Base-by-base conservation (phyloP, 176 grass and related monocot species). In the Saccharum officinarum region DNA sequence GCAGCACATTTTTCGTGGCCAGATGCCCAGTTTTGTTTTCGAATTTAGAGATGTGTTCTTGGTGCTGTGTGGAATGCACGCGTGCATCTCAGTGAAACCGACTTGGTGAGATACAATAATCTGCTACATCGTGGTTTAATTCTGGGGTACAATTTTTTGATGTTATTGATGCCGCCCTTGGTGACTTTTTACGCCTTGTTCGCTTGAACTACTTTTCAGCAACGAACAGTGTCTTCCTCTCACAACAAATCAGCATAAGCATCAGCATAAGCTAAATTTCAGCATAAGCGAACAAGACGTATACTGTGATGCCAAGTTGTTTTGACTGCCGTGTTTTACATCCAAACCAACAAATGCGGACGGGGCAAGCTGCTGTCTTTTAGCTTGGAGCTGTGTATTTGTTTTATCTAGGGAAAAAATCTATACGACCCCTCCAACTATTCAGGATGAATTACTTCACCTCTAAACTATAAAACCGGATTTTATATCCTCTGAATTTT, bases 81-180 rank as follows among this genome's bases (percentile, higher is more conserved):
- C 55, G 22, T 23, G 22, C 65, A 23, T 75, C 84, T 60, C 79
- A 20, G 45, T 55, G 49, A 86, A 68, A 82, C 60, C 34, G 73
- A 64, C 68, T 44, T 61, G 23, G 23, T 33, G 83, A 77, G 13
- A 36, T 44, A 69, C 34, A 90, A 90, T 90, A 90, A 90, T 83
- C 42, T 47, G 74, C 31, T 72, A 68, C 46, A 20, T 55, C 64
- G 6, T 23, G 79, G 77, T 70, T 82, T 13, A 75, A 40, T 9
- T 33, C 55, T 81, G 67, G 40, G 10, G 17, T 65, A 20, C 20
- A 38, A 25, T 14, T 4, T 57, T 57, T n/a, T 10, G 34, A 55
- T 55, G 4, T n/a, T 9, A 57, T 36, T 38, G 68, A 65, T 61
- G 28, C 28, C 28, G 47, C 49, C 17, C 49, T 54, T 54, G 52